Conservation (phyloP, 129 eudicot species). For the Escallonia rubra region DNA sequence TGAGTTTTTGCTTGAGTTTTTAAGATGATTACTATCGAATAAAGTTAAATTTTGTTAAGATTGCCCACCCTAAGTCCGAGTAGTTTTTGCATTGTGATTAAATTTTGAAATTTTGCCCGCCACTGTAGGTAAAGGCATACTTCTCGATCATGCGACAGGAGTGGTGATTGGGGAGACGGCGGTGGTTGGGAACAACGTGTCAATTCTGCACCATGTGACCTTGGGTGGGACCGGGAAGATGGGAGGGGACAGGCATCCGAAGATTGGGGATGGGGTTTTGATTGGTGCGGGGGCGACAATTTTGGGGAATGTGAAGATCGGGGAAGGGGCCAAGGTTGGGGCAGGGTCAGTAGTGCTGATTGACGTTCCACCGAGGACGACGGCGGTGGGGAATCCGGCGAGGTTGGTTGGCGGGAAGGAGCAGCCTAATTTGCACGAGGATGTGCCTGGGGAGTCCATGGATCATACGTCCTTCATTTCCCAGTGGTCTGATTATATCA, state of each 20-base stretch:
- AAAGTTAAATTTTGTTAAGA: no score
- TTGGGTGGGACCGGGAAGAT: slow-evolving; percentile 77
- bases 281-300: slow-evolving; percentile 82
- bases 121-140: slow-evolving; percentile 55
- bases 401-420: slow-evolving; percentile 70
- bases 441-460: slow-evolving; percentile 69
- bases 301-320: slow-evolving; percentile 63
- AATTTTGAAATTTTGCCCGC: slow-evolving; percentile 16
- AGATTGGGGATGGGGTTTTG: slow-evolving; percentile 78
- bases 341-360: slow-evolving; percentile 78
- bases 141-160: slow-evolving; percentile 79
- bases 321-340: slow-evolving; percentile 77
- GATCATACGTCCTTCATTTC: slow-evolving; percentile 73
- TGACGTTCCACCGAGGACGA: slow-evolving; percentile 76
- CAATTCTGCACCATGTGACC: slow-evolving; percentile 81
- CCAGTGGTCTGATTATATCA: slow-evolving; percentile 80
- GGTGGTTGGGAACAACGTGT: slow-evolving; percentile 68
- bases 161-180: slow-evolving; percentile 85
- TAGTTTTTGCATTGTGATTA: no score
- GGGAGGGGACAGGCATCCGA: slow-evolving; percentile 72
- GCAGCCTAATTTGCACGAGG: slow-evolving; percentile 46
- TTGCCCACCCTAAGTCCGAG: no score
- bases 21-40: no score
- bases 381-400: slow-evolving; percentile 89
- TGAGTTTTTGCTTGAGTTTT: no score